Conservation (phyloP, 257 asterid genomes). For the Solanum appendiculatum region DNA sequence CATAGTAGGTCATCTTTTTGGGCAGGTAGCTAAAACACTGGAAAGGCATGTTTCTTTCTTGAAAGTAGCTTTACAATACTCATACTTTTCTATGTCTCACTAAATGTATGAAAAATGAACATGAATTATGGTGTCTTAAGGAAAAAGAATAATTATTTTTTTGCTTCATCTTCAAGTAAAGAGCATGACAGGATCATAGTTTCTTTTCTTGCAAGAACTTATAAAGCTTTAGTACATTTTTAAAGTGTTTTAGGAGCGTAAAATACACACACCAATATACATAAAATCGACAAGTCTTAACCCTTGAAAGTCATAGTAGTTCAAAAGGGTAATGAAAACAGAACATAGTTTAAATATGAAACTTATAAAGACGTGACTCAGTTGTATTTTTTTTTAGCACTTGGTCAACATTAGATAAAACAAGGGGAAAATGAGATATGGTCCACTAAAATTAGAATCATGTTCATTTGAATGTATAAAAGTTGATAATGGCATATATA, state of each 20-base stretch:
- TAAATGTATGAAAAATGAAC: slow-evolving; percentile 12
- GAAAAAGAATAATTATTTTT: not conserved
- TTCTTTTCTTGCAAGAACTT: slow-evolving; percentile 1
- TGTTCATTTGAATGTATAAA: not conserved
- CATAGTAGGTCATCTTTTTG: slow-evolving; percentile 8
- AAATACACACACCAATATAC: not conserved
- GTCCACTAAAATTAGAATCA: not conserved
- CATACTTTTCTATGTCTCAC: slow-evolving; percentile 7
- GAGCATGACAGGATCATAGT: slow-evolving; percentile 1
- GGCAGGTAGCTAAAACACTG: slow-evolving; percentile 5
- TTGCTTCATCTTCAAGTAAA: slow-evolving; percentile 9
- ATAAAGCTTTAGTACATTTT: not conserved
- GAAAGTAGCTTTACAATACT: slow-evolving; percentile 38
- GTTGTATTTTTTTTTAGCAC: accelerated
- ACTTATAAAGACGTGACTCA: not conserved
- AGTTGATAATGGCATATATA: slow-evolving; percentile 7
- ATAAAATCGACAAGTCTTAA: not conserved
- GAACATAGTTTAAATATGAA: too few relatives aligned
- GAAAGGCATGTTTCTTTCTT: slow-evolving; percentile 9
- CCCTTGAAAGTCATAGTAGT: not conserved
- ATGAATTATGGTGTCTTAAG: slow-evolving; percentile 11
- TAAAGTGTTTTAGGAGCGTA: not conserved
- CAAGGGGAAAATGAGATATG: not conserved
- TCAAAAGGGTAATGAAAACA: too few relatives aligned
- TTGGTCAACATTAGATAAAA: not conserved